These are phyloP conservation scores for Poronia punctata DNA, from an alignment of 495 filamentous ascomycete species.

Conservation along the genomic window DNA sequence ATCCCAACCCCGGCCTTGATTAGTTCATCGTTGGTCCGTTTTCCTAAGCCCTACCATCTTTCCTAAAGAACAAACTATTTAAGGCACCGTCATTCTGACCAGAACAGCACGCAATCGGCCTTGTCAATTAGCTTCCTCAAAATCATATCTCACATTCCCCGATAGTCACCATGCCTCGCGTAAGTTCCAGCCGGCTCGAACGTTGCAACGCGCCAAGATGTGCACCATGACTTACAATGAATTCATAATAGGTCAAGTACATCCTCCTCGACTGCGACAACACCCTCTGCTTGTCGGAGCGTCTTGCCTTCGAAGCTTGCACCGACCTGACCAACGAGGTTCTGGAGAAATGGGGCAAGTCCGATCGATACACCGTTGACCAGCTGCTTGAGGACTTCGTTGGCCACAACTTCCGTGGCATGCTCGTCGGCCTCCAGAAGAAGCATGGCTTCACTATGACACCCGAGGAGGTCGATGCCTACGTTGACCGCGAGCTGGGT, in stretches of 20 bases:
- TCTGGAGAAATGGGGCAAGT: slow-evolving; percentile 56
- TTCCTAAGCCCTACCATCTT: neutral
- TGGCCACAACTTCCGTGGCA: slow-evolving; percentile 93
- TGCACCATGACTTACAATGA: slow-evolving; percentile 6
- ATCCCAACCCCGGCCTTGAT: slow-evolving; percentile 2
- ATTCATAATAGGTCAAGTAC: slow-evolving; percentile 55
- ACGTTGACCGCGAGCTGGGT: slow-evolving; percentile 75
- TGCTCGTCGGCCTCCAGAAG: slow-evolving; percentile 63
- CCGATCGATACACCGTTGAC: slow-evolving; percentile 70
- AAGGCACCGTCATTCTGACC: neutral
- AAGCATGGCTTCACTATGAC: slow-evolving; percentile 68
- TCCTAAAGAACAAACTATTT: too few relatives aligned
- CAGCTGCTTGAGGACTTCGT: slow-evolving; percentile 83
- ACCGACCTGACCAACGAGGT: slow-evolving; percentile 91
- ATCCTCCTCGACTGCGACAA: slow-evolving; percentile 98
- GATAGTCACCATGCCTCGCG: slow-evolving; percentile 31
- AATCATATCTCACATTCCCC: neutral
- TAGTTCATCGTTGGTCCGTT: slow-evolving; percentile 10
- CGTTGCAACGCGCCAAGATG: neutral
- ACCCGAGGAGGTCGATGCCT: slow-evolving; percentile 62
- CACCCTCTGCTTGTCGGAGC: slow-evolving; percentile 89
- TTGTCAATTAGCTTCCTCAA: neutral
- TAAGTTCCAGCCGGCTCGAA: slow-evolving; percentile 12
- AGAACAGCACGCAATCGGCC: neutral
- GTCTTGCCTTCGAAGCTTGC: slow-evolving; percentile 89